These are phyloP conservation scores for Ophiostoma tasmaniense DNA, from an alignment of 2,329 filamentous ascomycete species.

Conservation along the genomic window DNA sequence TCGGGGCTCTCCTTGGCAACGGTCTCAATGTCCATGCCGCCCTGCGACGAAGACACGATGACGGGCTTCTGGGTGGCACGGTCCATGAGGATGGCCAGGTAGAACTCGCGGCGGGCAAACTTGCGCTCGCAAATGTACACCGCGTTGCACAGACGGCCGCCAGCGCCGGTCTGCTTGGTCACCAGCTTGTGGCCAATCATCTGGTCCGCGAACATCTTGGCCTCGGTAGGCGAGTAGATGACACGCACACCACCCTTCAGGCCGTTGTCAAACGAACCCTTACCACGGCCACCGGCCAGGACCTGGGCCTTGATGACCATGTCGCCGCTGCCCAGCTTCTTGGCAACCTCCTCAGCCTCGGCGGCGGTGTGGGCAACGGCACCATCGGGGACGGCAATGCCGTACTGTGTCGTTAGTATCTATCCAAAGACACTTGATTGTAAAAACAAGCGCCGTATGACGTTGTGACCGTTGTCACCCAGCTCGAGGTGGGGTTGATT, in stretches of 20 bases:
- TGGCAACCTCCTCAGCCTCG: slow-evolving; percentile 87
- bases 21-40: slow-evolving; percentile 98
- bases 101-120: slow-evolving; percentile 97
- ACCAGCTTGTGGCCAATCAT: slow-evolving; percentile 99
- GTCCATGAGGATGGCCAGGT: slow-evolving; percentile 98
- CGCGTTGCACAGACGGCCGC: slow-evolving; percentile 86
- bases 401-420: slow-evolving; percentile 55
- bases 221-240: slow-evolving; percentile 94
- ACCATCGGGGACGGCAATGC: slow-evolving; percentile 85
- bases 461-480: background rate
- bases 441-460: no score
- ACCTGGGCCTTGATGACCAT: slow-evolving; percentile 99
- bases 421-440: background rate
- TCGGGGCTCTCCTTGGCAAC: slow-evolving; percentile 97
- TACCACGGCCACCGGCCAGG: slow-evolving; percentile 92
- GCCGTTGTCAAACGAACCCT: slow-evolving; percentile 95
- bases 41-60: slow-evolving; percentile 95
- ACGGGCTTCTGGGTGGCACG: slow-evolving; percentile 82
- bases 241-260: slow-evolving; percentile 98
- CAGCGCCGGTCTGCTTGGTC: slow-evolving; percentile 97
- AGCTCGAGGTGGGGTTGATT: background rate
- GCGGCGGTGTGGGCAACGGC: slow-evolving; percentile 71
- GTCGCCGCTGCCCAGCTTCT: slow-evolving; percentile 84
- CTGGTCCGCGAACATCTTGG: slow-evolving; percentile 95
- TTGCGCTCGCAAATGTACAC: slow-evolving; percentile 99